Conservation (phyloP, 2,329 filamentous ascomycete genomes). For the Verticillium dahliae region DNA sequence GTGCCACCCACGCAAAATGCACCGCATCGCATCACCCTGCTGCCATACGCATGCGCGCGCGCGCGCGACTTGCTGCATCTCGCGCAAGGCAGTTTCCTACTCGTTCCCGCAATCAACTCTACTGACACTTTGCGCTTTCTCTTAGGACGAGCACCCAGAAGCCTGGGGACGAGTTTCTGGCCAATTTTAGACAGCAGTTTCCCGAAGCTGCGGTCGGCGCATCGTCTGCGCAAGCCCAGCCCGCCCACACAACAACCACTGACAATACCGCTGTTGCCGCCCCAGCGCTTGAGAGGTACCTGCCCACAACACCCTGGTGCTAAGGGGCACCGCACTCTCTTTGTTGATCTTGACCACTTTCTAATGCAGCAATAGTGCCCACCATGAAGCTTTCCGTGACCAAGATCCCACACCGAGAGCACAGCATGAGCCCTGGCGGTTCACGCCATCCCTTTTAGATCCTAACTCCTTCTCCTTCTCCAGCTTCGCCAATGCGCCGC, state of each 20-base stretch:
- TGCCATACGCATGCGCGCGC: slow-evolving; percentile 4
- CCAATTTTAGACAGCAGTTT: slow-evolving; percentile 78
- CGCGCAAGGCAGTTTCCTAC: not conserved
- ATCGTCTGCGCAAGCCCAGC: slow-evolving; percentile 34
- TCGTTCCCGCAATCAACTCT: not conserved
- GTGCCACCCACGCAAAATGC: not conserved
- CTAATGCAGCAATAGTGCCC: slow-evolving; percentile 37
- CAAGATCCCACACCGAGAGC: slow-evolving; percentile 78
- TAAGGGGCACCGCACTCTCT: not conserved
- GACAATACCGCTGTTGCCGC: slow-evolving; percentile 16
- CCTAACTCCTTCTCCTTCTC: slow-evolving; percentile 77
- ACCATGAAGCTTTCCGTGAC: slow-evolving; percentile 49
- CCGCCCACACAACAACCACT: slow-evolving; percentile 25
- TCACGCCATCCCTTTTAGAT: slow-evolving; percentile 85
- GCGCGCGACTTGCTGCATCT: slow-evolving; percentile 2
- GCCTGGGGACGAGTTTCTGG: slow-evolving; percentile 77
- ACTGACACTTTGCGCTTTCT: slow-evolving; percentile 1
- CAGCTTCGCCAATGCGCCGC: slow-evolving; percentile 70
- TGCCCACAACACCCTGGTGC: not conserved
- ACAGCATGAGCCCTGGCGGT: slow-evolving; percentile 75
- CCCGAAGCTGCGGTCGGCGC: slow-evolving; percentile 60
- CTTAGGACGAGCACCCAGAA: slow-evolving; percentile 72
- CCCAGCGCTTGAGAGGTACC: not conserved
- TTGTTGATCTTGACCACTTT: slow-evolving; percentile 8
- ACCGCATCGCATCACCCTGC: slow-evolving; percentile 3